Percentiles rank a stretch among this genome's conserved stretches.
These are phyloP conservation scores for Volvariella surrecta DNA, from an alignment of 1,284 basidiomycete genomes.

Conservation along the genomic window DNA sequence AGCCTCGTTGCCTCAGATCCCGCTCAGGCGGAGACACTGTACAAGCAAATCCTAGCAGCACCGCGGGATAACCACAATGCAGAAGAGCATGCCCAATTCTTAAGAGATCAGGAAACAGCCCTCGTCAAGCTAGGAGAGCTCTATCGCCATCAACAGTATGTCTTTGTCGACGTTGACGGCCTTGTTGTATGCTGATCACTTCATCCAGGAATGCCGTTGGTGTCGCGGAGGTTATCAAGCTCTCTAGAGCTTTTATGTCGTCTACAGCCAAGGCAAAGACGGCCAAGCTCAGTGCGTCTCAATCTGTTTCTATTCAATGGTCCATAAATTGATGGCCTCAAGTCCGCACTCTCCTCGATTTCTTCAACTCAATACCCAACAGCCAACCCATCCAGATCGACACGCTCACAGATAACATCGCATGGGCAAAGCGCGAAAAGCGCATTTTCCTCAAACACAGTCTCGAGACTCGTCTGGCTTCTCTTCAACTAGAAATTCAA, in stretches of 20 bases:
- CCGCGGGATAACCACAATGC: slow-evolving; percentile 14
- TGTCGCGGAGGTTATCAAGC: slow-evolving; percentile 81
- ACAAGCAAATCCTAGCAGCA: slow-evolving; percentile 51
- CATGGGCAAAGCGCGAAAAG: slow-evolving; percentile 90
- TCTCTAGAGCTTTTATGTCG: slow-evolving; percentile 87
- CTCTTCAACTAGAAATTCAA: slow-evolving; percentile 75
- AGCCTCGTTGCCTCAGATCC: slow-evolving; percentile 33
- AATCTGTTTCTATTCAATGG: not conserved
- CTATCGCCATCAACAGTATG: slow-evolving; percentile 81
- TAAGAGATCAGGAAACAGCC: slow-evolving; percentile 82
- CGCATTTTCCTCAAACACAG: slow-evolving; percentile 94
- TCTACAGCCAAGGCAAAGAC: slow-evolving; percentile 98
- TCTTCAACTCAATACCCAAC: slow-evolving; percentile 74
- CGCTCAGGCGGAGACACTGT: slow-evolving; percentile 52
- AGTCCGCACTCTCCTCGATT: slow-evolving; percentile 91
- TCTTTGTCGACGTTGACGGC: slow-evolving; percentile 9
- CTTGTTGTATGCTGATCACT: not conserved
- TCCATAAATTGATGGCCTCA: slow-evolving; percentile 6
- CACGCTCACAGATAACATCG: slow-evolving; percentile 85
- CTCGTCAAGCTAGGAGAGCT: slow-evolving; percentile 84
- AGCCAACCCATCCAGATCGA: slow-evolving; percentile 78
- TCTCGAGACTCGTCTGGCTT: slow-evolving; percentile 85
- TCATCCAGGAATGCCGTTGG: slow-evolving; percentile 69
- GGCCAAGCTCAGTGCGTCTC: slow-evolving; percentile 81
- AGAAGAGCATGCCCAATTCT: slow-evolving; percentile 42